phyloP scores from a whole-genome alignment of 1,139 yeast genomes.

The Nematodospora anomalae region DNA sequence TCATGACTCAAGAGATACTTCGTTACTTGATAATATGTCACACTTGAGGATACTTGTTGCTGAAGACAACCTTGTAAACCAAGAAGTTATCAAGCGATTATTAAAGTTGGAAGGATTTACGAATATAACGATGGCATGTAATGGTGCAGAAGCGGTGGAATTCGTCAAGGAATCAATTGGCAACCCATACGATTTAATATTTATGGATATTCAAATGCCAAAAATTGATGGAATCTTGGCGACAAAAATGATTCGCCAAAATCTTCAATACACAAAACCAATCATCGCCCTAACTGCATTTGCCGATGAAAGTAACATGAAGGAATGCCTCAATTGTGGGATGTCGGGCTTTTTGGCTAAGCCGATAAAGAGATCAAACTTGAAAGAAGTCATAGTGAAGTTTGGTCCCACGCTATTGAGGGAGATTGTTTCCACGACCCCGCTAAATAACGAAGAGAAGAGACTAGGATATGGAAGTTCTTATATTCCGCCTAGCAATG shows the following conservation, averaged over 20 bases:
- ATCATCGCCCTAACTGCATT: slow-evolving; percentile 93
- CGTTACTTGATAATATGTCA: slow-evolving; percentile 28
- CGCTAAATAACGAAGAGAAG: slow-evolving; percentile 10
- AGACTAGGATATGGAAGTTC: slow-evolving; percentile 12
- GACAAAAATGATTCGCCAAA: slow-evolving; percentile 67
- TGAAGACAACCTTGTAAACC: slow-evolving; percentile 89
- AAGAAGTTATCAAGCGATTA: slow-evolving; percentile 87
- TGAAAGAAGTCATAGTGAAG: slow-evolving; percentile 52
- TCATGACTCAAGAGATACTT: slow-evolving; percentile 12
- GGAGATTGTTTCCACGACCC: slow-evolving; percentile 25
- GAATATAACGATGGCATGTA: slow-evolving; percentile 73
- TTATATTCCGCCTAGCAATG: slow-evolving; percentile 12
- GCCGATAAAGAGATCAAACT: slow-evolving; percentile 73
- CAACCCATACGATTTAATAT: slow-evolving; percentile 61
- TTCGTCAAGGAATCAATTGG: slow-evolving; percentile 53
- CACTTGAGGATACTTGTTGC: slow-evolving; percentile 74
- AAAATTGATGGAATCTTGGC: slow-evolving; percentile 84
- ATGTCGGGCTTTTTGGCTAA: slow-evolving; percentile 88
- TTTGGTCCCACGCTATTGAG: slow-evolving; percentile 24
- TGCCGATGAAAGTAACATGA: slow-evolving; percentile 83
- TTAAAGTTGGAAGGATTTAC: slow-evolving; percentile 72
- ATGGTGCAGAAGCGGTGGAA: slow-evolving; percentile 84
- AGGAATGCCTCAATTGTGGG: slow-evolving; percentile 75
- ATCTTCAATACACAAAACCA: slow-evolving; percentile 65
- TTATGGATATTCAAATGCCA: slow-evolving; percentile 99